Percentiles rank a stretch among this genome's conserved stretches.
Conservation (phyloP, 1,284 basidiomycete genomes). For the Tranzscheliella williamsii region DNA sequence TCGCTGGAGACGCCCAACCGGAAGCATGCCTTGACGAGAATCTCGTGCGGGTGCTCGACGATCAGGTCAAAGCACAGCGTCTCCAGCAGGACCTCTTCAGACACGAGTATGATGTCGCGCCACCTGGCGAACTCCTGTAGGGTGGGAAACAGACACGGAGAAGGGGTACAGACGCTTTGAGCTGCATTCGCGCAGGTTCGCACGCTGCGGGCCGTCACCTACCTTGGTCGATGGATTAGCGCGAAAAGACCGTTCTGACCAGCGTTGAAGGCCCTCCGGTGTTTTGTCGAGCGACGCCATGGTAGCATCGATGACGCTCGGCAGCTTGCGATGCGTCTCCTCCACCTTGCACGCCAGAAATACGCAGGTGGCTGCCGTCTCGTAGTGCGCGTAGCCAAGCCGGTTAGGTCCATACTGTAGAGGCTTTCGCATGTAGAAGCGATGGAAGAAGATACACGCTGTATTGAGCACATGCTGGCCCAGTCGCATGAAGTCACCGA, state of each 20-base stretch:
- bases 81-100: constrained; percentile 82
- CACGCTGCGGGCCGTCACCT: background rate
- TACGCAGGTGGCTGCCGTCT: constrained; percentile 84
- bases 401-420: constrained; percentile 68
- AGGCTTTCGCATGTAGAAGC: constrained; percentile 89
- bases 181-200: background rate
- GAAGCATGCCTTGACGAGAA: constrained; percentile 47
- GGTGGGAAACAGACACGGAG: no score
- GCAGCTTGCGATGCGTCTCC: constrained; percentile 81
- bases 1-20: constrained; percentile 33
- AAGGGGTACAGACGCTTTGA: no score
- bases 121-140: constrained; percentile 63
- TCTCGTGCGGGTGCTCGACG: constrained; percentile 74
- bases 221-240: constrained; percentile 34
- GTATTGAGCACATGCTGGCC: constrained; percentile 52
- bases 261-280: constrained; percentile 60
- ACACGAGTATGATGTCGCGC: constrained; percentile 73
- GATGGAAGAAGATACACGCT: constrained; percentile 85
- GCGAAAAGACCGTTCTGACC: constrained; percentile 43
- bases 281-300: constrained; percentile 71
- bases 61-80: constrained; percentile 89
- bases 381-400: constrained; percentile 63
- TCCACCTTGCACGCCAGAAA: constrained; percentile 91
- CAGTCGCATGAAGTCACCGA: constrained; percentile 53
- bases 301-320: constrained; percentile 77